phyloP scores from a whole-genome alignment of 1,284 basidiomycete species.

The Rhodotorula sp. region DNA sequence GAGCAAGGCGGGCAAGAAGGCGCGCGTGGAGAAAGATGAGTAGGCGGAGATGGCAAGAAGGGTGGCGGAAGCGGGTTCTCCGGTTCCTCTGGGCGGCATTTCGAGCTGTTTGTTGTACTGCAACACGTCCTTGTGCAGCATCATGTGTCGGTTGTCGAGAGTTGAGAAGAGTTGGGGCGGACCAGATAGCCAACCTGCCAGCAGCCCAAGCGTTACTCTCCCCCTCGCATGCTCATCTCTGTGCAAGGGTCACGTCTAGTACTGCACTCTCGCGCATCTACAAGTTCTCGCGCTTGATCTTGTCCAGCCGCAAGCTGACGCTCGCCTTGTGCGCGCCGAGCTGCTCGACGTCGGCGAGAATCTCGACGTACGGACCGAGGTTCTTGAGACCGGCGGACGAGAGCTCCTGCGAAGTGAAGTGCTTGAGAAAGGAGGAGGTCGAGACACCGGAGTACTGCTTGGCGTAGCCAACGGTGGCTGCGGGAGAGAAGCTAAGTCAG shows the following conservation, averaged over 20 bases:
- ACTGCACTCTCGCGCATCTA: neutral
- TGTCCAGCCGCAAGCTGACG: constrained; percentile 48
- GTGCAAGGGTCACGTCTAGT: neutral
- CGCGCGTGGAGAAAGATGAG: constrained; percentile 4
- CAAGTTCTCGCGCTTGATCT: constrained; percentile 27
- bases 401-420: constrained; percentile 94
- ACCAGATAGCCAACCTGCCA: no score
- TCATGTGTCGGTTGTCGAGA: no score
- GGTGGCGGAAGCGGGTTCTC: neutral
- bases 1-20: constrained; percentile 30
- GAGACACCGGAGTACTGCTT: constrained; percentile 98
- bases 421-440: constrained; percentile 96
- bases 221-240: no score
- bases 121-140: neutral
- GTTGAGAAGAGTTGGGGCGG: no score
- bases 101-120: neutral
- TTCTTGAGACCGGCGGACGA: constrained; percentile 71
- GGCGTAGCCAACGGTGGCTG: constrained; percentile 60
- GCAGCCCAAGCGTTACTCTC: no score
- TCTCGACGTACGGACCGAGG: constrained; percentile 85
- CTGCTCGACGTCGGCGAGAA: constrained; percentile 91
- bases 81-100: neutral
- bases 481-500: neutral
- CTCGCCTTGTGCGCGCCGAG: constrained; percentile 81
- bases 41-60: neutral